Evolutionary conservation across 2,329 filamentous ascomycete genomes (phyloP).

Genomic region (Diaporthe australafricana): DNA sequence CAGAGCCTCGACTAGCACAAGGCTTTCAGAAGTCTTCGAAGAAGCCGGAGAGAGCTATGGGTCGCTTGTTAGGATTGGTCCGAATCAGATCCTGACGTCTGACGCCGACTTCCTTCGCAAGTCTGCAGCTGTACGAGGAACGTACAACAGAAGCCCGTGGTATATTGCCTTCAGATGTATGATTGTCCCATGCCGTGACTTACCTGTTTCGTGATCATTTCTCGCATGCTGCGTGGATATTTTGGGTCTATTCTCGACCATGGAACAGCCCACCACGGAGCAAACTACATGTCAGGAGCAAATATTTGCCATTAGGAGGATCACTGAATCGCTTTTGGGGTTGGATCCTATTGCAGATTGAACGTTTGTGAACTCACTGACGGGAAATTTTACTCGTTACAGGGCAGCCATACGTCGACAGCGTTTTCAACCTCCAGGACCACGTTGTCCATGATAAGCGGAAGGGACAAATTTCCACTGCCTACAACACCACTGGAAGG

Average conservation of each 20-base stretch:
- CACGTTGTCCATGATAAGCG: constrained; percentile 44
- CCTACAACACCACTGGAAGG: constrained; percentile 43
- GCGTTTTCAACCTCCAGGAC: constrained; percentile 33
- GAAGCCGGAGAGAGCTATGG: constrained; percentile 42
- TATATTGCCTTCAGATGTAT: constrained; percentile 23
- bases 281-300: background rate
- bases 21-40: constrained; percentile 41
- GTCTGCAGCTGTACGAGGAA: constrained; percentile 44
- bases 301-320: no score
- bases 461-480: constrained; percentile 40
- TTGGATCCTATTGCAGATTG: background rate
- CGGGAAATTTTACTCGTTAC: background rate
- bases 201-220: background rate
- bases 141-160: constrained; percentile 42
- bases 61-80: constrained; percentile 49
- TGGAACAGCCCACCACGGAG: background rate
- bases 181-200: background rate
- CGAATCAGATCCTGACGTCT: constrained; percentile 50
- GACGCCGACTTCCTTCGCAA: constrained; percentile 47
- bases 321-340: no score
- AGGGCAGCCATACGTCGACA: constrained; percentile 29
- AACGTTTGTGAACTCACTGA: background rate
- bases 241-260: no score
- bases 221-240: background rate
- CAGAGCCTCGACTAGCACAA: constrained; percentile 39